Evolutionary conservation across 306 rosid genomes (phyloP), one percentile per base, ranked within the genome.

Genomic region (Rubus parviflorus): DNA sequence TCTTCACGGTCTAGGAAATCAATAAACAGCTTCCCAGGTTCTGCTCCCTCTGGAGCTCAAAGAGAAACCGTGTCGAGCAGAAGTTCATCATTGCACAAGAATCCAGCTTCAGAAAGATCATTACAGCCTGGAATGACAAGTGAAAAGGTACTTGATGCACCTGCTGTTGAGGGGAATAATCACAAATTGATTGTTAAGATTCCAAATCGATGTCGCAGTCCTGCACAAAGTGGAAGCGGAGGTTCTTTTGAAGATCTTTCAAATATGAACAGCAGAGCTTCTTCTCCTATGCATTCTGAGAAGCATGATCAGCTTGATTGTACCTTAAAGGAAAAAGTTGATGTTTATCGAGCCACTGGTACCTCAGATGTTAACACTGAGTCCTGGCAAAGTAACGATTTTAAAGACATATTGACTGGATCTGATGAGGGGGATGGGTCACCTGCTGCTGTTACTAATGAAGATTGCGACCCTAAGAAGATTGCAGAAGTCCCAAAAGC

Each of bases 141-240:
- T 69, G 97, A 91, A 47, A 91, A 91, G 75, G 77, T 81, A 48
- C 78, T 78, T 41, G 49, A 60, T 4, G 47, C 19, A 3, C 35
- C 71, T 9, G 3, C 7, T 8, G 30, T 42, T 17, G 70, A 66
- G 20, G 23, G n/a, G n/a, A 13, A 17, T 8, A 48, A 23, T 60
- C 42, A 43, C 37, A 41, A 85, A 30, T 70, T 94, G 76, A 86
- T 94, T 74, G 89, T 94, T 35, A 90, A 86, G 87, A 77, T 91
- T 63, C 91, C 94, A 25, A 90, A 87, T 74, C 73, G 86, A 60
- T 91, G 86, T 43, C 92, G 92, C 17, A 91, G 94, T 84, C 92
- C 98, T 64, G 89, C 92, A 13, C 72, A 81, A 82, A 85, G 88
- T 48, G 91, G 81, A 78, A 79, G 82, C 3, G 93, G 87, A 52